phyloP scores from a whole-genome alignment of 73 alveolate species.

The Symbiodinium natans region DNA sequence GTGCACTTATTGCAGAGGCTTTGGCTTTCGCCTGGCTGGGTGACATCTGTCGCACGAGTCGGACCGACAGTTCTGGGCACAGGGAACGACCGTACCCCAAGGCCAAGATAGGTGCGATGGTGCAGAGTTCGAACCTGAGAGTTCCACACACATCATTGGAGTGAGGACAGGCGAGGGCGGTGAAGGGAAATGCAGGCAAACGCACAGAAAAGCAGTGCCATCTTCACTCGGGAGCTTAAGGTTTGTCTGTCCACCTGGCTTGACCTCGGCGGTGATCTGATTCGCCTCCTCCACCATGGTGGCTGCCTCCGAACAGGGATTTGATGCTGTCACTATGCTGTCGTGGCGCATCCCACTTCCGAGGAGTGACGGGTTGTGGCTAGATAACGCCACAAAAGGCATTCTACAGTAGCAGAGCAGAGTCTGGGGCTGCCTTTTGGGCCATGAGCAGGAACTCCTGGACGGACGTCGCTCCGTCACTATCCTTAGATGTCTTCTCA shows the following conservation, averaged over 20 bases:
- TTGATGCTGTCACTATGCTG: no score
- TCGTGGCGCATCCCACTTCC: no score
- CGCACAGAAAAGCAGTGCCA: not conserved
- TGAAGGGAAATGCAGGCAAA: not conserved
- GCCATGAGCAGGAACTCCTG: conserved; percentile 87
- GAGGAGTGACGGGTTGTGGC: no score
- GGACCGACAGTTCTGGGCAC: conserved; percentile 78
- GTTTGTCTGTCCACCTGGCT: conserved; percentile 57
- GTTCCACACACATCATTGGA: not conserved
- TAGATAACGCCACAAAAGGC: no score
- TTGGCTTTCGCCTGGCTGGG: conserved; percentile 27
- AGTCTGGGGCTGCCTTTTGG: conserved; percentile 41
- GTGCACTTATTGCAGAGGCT: conserved; percentile 17
- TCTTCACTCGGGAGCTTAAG: not conserved
- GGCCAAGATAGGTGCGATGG: conserved; percentile 90
- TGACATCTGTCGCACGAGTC: conserved; percentile 65
- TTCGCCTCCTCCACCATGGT: conserved; percentile 90
- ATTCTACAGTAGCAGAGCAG: no score
- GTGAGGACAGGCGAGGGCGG: not conserved
- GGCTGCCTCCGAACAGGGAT: not conserved
- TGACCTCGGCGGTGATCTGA: conserved; percentile 83
- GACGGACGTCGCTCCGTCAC: conserved; percentile 73
- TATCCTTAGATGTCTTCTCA: conserved; percentile 12
- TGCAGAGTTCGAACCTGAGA: conserved; percentile 52
- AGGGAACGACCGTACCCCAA: conserved; percentile 88